Evolutionary conservation across 371 early-diverging fungal species (phyloP), one percentile per base, ranked within the genome.

Genomic region (Mucor plumbeus): DNA sequence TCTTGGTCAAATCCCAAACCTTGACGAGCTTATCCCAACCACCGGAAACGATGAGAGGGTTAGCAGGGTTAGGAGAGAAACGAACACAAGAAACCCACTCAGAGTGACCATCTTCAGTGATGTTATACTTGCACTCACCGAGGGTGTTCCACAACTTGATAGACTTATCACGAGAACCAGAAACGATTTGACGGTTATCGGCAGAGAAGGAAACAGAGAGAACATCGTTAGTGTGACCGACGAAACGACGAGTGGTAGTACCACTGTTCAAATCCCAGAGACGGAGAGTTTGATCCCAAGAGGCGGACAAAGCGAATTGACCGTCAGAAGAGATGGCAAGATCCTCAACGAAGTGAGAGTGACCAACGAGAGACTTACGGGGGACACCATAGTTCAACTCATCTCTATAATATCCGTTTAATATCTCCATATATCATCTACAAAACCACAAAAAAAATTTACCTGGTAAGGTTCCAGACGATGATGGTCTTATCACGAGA

Each of bases 1-100:
- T 92, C 91, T 97, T 96, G 88, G 90, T 91, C 67, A 97, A 88
- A 79, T 99, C 99, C 99, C 99, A 99, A 73, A 97, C 95, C 96
- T 99, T 99, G 86, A 99, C 97, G 73, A 96, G 87, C 91, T 97
- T 97, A 89, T 99, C 99, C 99, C 99, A 99, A 79, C 98, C 97
- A 85, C 93, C 88, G 61, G 97, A 96, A 66, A 99, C 96, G 79
- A 99, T 93, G 85, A 97, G 90, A 70, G 97, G 96, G 91, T 95
- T 97, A 75, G 88, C 89, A 73, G 96, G 92, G 95, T 97, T 97
- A 84, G 99, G 98, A 67, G 97, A 97, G 96, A 98, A 97, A 79
- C 96, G 91, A 73, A 99, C 98, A 90, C 95, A 94, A 67, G 97
- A 97, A 74, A 97, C 94, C 99, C 98, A 98, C 81, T 97, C 97